These are phyloP conservation scores for Schizochytrium sp. DNA, from an alignment of 108 stramenopile genomes.

Conservation along the genomic window DNA sequence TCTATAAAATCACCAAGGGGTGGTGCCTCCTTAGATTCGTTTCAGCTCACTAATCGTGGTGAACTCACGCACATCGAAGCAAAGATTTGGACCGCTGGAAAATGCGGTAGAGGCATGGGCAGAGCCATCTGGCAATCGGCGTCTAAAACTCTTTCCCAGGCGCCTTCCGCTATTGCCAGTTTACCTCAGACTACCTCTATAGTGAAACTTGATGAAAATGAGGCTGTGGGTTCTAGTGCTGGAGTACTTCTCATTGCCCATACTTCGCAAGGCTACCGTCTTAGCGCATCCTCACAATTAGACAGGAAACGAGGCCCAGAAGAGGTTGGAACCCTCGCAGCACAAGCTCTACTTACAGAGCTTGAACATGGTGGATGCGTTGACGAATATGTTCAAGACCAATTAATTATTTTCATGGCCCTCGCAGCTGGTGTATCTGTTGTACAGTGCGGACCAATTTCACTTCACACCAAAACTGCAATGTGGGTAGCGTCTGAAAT, in stretches of 20 bases:
- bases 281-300: background rate
- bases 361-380: constrained; percentile 33
- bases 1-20: background rate
- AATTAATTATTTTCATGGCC: constrained; percentile 50
- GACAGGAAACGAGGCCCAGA: background rate
- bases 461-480: background rate
- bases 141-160: background rate
- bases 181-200: background rate
- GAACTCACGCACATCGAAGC: background rate
- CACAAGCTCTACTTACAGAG: background rate
- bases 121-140: background rate
- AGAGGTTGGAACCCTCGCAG: background rate
- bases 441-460: constrained; percentile 19
- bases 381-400: constrained; percentile 38
- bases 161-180: background rate
- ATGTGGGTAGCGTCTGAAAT: background rate
- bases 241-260: background rate
- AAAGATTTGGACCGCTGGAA: background rate
- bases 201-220: background rate
- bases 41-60: background rate
- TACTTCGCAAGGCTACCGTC: background rate
- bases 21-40: background rate
- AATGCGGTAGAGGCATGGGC: background rate
- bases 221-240: background rate
- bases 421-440: constrained; percentile 1